phyloP scores from a whole-genome alignment of 805 yeast genomes.

The Ogataea methanolica region DNA sequence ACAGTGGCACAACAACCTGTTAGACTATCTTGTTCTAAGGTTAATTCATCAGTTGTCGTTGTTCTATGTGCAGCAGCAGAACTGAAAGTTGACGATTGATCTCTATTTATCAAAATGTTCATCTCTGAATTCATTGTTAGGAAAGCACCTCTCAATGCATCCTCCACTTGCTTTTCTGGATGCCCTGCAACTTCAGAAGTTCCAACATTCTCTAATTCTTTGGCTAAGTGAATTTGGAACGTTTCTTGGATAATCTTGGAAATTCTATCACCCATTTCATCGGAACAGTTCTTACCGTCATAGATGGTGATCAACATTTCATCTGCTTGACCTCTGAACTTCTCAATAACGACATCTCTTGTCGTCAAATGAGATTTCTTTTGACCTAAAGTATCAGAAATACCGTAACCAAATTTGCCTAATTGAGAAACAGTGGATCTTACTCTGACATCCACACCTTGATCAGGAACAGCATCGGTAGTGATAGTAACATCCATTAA shows the following conservation, averaged over 20 bases:
- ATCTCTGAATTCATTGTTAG: conserved; percentile 76
- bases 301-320: conserved; percentile 78
- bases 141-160: conserved; percentile 81
- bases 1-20: conserved; percentile 87
- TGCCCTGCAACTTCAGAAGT: conserved; percentile 34
- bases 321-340: conserved; percentile 79
- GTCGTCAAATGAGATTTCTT: conserved; percentile 54
- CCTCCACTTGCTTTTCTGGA: conserved; percentile 48
- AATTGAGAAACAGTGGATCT: conserved; percentile 84
- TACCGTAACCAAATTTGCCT: conserved; percentile 79
- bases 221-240: conserved; percentile 62
- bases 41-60: conserved; percentile 45
- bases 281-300: conserved; percentile 71
- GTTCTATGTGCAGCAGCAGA: conserved; percentile 50
- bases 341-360: conserved; percentile 82
- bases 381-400: conserved; percentile 80
- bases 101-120: conserved; percentile 51
- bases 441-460: conserved; percentile 73
- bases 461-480: conserved; percentile 86
- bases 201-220: conserved; percentile 48
- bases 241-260: conserved; percentile 70
- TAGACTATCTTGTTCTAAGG: conserved; percentile 59
- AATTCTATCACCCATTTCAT: conserved; percentile 55
- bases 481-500: conserved; percentile 94
- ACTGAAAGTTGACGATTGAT: conserved; percentile 36